Conservation (phyloP, 257 asterid genomes). For the Osmanthus fragrans region DNA sequence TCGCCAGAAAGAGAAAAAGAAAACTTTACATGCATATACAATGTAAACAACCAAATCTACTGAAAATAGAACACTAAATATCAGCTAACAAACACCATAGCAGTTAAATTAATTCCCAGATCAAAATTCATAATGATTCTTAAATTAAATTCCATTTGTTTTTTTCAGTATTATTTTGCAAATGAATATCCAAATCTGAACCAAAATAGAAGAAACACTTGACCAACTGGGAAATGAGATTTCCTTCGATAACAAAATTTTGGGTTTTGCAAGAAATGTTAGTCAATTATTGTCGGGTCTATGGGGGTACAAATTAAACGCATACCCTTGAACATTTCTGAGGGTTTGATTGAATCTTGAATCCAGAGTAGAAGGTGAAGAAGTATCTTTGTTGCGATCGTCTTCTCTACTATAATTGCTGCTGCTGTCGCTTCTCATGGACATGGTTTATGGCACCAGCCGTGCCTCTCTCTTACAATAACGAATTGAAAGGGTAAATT, state of each 20-base stretch:
- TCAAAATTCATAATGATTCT: constrained; percentile 2
- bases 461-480: background rate
- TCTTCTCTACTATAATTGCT: constrained; percentile 42
- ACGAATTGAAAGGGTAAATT: background rate
- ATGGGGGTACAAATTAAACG: constrained; percentile 15
- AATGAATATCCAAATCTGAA: constrained; percentile 30
- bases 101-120: constrained; percentile 10
- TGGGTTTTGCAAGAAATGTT: constrained; percentile 9
- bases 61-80: background rate
- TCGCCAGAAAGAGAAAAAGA: background rate
- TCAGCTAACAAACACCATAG: constrained; percentile 11
- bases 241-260: constrained; percentile 2
- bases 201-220: background rate
- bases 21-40: constrained; percentile 8
- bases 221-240: constrained; percentile 8
- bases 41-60: background rate
- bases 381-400: constrained; percentile 50
- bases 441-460: background rate
- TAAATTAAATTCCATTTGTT: constrained; percentile 8
- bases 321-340: constrained; percentile 92
- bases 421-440: constrained; percentile 44
- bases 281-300: constrained; percentile 34
- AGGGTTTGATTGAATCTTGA: constrained; percentile 95
- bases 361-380: constrained; percentile 58
- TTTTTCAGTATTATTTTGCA: background rate